Percentiles rank a stretch among this genome's conserved stretches.
Conservation (phyloP, 2,329 filamentous ascomycete genomes). For the Coccinonectria pachysandricola region DNA sequence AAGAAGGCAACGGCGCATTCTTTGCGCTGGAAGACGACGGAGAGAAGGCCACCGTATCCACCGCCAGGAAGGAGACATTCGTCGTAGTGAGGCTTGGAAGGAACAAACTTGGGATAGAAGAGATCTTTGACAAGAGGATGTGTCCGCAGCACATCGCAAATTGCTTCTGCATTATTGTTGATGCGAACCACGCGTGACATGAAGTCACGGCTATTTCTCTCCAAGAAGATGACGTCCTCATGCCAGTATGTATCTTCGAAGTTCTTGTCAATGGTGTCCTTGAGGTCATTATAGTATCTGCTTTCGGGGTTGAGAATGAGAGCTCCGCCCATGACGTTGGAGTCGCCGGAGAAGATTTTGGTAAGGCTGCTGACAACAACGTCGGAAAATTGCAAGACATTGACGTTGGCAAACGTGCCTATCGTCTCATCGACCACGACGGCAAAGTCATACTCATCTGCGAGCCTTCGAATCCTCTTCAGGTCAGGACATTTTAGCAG, state of each 20-base stretch:
- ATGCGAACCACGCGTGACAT: slow-evolving; percentile 70
- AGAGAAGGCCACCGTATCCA: slow-evolving; percentile 85
- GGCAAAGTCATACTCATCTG: slow-evolving; percentile 76
- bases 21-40: slow-evolving; percentile 64
- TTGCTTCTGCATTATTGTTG: slow-evolving; percentile 74
- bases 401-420: slow-evolving; percentile 91
- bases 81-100: slow-evolving; percentile 66
- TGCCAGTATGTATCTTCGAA: slow-evolving; percentile 91
- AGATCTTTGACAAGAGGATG: slow-evolving; percentile 61
- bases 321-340: slow-evolving; percentile 94
- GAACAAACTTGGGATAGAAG: slow-evolving; percentile 76
- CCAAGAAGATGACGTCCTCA: slow-evolving; percentile 89
- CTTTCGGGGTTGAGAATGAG: slow-evolving; percentile 53
- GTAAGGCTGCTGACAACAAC: slow-evolving; percentile 90
- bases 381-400: slow-evolving; percentile 82
- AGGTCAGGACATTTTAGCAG: slow-evolving; percentile 79
- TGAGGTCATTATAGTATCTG: slow-evolving; percentile 62
- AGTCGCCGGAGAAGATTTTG: slow-evolving; percentile 95
- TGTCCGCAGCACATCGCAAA: slow-evolving; percentile 59
- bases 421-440: slow-evolving; percentile 94
- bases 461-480: slow-evolving; percentile 65
- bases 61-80: slow-evolving; percentile 60
- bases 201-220: slow-evolving; percentile 93
- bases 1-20: slow-evolving; percentile 71
- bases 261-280: slow-evolving; percentile 49